Conservation (phyloP, 257 asterid genomes). For the Fraxinus excelsior region DNA sequence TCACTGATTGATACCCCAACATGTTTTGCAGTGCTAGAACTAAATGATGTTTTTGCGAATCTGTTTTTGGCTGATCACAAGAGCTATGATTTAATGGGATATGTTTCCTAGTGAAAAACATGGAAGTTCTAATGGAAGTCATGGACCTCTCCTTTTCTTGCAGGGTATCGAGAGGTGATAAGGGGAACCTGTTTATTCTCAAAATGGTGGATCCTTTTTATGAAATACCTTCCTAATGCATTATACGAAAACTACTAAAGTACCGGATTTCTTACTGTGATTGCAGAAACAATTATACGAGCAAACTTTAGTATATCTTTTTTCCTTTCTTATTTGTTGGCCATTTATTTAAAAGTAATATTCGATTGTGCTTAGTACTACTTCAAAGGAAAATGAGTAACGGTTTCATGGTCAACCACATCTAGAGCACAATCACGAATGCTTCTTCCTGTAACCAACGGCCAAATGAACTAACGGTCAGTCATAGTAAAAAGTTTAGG, state of each 20-base stretch:
- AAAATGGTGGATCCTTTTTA: slow-evolving; percentile 52
- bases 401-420: no score
- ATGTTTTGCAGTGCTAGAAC: not conserved
- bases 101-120: no score
- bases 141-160: not conserved
- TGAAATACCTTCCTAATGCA: slow-evolving; percentile 31
- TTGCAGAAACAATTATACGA: not conserved
- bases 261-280: not conserved
- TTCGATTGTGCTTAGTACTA: not conserved
- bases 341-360: no score
- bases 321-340: no score
- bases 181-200: slow-evolving; percentile 48
- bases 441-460: no score
- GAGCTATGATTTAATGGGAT: not conserved
- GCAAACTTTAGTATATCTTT: not conserved
- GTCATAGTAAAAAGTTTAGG: no score
- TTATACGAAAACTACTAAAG: not conserved
- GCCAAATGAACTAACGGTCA: no score
- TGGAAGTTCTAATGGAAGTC: not conserved
- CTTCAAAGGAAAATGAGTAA: no score
- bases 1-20: not conserved
- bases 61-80: not conserved
- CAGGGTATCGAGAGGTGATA: slow-evolving; percentile 58
- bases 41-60: not conserved
- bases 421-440: no score